Percentiles rank a stretch among this genome's conserved stretches.
These are phyloP conservation scores for Fomitopsis serialis DNA, from an alignment of 768 basidiomycete species.

Conservation along the genomic window DNA sequence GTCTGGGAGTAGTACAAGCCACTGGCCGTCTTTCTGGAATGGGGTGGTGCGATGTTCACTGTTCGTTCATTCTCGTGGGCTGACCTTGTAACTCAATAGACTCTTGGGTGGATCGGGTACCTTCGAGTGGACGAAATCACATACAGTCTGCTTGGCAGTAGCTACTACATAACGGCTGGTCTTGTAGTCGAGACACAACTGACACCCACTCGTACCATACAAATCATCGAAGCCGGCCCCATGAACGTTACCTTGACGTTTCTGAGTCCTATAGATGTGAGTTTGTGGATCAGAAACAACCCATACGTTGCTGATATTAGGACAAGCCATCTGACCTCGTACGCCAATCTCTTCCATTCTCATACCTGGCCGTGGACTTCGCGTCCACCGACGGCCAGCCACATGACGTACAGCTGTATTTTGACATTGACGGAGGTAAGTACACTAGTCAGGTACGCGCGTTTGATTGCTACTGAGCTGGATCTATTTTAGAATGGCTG, in stretches of 20 bases:
- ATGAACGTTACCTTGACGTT: conserved; percentile 33
- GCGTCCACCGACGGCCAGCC: conserved; percentile 24
- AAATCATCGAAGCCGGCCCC: conserved; percentile 27
- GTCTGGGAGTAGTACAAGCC: not conserved
- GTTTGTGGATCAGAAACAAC: not conserved
- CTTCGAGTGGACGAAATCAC: conserved; percentile 12
- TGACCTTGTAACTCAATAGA: not conserved
- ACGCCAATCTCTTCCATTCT: conserved; percentile 34
- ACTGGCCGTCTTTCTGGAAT: conserved; percentile 15
- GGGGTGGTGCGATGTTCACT: not conserved
- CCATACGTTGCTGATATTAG: not conserved
- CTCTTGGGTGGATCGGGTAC: conserved; percentile 13
- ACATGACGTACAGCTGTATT: conserved; percentile 33
- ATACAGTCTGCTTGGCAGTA: conserved; percentile 11
- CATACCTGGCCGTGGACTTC: conserved; percentile 29
- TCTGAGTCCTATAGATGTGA: conserved; percentile 33
- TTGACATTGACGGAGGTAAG: conserved; percentile 33
- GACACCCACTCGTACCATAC: conserved; percentile 31
- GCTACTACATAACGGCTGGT: conserved; percentile 3
- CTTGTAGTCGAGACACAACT: conserved; percentile 16
- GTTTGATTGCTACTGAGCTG: not conserved
- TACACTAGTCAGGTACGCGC: not conserved
- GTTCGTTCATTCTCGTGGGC: not conserved
- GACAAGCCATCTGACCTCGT: conserved; percentile 29
- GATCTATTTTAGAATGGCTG: conserved; percentile 8